Evolutionary conservation across 768 basidiomycete species (phyloP).

Genomic region (Suillus ampliporus): DNA sequence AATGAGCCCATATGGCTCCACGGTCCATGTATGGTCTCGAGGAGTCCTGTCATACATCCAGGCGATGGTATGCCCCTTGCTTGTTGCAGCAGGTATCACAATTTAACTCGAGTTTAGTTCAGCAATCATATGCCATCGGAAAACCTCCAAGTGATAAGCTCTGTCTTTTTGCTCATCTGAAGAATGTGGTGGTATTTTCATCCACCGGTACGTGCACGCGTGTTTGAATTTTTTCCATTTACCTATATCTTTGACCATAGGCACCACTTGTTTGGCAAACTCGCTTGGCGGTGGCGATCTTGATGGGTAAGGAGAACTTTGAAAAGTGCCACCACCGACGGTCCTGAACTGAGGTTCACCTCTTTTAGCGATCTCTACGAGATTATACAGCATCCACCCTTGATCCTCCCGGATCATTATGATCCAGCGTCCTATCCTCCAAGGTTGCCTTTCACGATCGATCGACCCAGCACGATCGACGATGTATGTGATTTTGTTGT

Average conservation of each 20-base stretch:
- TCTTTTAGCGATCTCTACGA: slow-evolving; percentile 63
- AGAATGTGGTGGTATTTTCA: slow-evolving; percentile 76
- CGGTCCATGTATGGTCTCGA: slow-evolving; percentile 66
- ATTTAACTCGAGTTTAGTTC: slow-evolving; percentile 48
- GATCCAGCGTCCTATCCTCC: slow-evolving; percentile 57
- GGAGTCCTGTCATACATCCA: slow-evolving; percentile 78
- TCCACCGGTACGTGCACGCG: slow-evolving; percentile 51
- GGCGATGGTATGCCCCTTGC: slow-evolving; percentile 63
- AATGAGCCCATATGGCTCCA: slow-evolving; percentile 57
- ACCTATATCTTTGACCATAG: slow-evolving; percentile 37
- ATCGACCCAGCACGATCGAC: slow-evolving; percentile 58
- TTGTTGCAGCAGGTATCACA: neutral
- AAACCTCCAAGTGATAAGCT: slow-evolving; percentile 60
- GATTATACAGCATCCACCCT: slow-evolving; percentile 58
- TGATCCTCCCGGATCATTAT: slow-evolving; percentile 59
- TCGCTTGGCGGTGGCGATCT: slow-evolving; percentile 78
- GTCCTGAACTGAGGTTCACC: neutral
- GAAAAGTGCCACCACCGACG: neutral
- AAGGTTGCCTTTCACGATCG: slow-evolving; percentile 42
- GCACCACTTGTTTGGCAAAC: slow-evolving; percentile 66
- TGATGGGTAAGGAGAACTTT: slow-evolving; percentile 70
- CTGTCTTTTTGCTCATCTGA: slow-evolving; percentile 64
- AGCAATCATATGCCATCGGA: slow-evolving; percentile 74
- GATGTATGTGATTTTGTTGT: slow-evolving; percentile 84
- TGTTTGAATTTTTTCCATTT: neutral